phyloP scores from a whole-genome alignment of 148 eudicot species.

The Persicaria maculosa region DNA sequence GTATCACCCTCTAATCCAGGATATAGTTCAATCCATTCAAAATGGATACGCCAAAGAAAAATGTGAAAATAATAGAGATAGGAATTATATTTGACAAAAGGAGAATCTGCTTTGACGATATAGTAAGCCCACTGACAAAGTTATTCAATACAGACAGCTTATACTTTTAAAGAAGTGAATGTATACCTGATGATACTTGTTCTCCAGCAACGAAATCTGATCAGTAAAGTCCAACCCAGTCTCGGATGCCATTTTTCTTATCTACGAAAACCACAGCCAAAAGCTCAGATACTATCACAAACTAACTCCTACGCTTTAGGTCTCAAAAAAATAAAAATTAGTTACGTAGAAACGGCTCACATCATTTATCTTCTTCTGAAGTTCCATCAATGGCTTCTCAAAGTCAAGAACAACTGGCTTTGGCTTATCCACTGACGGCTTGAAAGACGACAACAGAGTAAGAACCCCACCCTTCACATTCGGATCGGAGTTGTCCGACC shows the following conservation, averaged over 20 bases:
- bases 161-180: neutral
- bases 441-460: slow-evolving; percentile 59
- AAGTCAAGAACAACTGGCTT: slow-evolving; percentile 76
- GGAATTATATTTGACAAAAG: neutral
- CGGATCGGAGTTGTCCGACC: slow-evolving; percentile 73
- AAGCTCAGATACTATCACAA: neutral
- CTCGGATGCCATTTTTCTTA: slow-evolving; percentile 79
- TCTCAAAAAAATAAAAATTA: neutral
- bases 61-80: neutral
- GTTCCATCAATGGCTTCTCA: slow-evolving; percentile 34
- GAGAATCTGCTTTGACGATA: neutral
- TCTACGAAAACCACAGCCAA: slow-evolving; percentile 29
- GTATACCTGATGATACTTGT: slow-evolving; percentile 66
- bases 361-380: slow-evolving; percentile 60
- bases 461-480: slow-evolving; percentile 76
- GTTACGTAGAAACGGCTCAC: slow-evolving; percentile 23
- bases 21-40: neutral
- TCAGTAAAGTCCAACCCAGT: slow-evolving; percentile 85
- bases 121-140: neutral
- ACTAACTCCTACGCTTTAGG: neutral
- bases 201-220: slow-evolving; percentile 62
- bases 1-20: neutral
- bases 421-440: slow-evolving; percentile 70
- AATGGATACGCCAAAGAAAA: neutral
- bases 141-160: neutral